Evolutionary conservation across 1,139 yeast genomes (phyloP).

Genomic region (Debaryomyces fabryi): DNA sequence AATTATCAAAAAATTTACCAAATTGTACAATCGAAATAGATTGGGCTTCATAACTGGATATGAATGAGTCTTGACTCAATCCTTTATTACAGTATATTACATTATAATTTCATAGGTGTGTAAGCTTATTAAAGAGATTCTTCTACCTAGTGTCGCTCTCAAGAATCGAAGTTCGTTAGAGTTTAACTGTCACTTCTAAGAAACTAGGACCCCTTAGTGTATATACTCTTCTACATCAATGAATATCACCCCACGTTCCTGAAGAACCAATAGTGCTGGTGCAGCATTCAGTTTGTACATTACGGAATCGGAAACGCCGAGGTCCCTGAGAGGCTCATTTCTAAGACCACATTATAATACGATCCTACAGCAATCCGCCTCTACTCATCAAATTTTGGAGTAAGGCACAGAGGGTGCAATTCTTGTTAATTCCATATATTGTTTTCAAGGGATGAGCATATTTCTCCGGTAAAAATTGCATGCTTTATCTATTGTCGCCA

Average conservation of each 20-base stretch:
- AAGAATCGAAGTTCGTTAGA: too few species aligned
- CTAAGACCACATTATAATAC: background rate
- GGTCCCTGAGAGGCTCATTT: background rate
- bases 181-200: too few species aligned
- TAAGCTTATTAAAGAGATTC: too few species aligned
- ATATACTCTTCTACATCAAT: background rate
- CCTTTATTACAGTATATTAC: too few species aligned
- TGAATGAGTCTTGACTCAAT: too few species aligned
- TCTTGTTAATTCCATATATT: background rate
- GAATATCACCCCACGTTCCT: background rate
- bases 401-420: background rate
- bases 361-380: background rate
- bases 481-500: background rate
- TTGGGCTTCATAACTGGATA: too few species aligned
- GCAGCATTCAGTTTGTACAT: background rate
- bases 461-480: background rate
- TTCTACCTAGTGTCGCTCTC: too few species aligned
- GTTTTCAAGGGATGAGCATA: background rate
- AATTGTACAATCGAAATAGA: too few species aligned
- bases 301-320: background rate
- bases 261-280: background rate
- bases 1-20: background rate
- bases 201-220: too few species aligned
- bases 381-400: background rate
- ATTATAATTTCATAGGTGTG: too few species aligned